Evolutionary conservation across 352 stramenopile species (phyloP).

Genomic region (Phytopythium helicoides): DNA sequence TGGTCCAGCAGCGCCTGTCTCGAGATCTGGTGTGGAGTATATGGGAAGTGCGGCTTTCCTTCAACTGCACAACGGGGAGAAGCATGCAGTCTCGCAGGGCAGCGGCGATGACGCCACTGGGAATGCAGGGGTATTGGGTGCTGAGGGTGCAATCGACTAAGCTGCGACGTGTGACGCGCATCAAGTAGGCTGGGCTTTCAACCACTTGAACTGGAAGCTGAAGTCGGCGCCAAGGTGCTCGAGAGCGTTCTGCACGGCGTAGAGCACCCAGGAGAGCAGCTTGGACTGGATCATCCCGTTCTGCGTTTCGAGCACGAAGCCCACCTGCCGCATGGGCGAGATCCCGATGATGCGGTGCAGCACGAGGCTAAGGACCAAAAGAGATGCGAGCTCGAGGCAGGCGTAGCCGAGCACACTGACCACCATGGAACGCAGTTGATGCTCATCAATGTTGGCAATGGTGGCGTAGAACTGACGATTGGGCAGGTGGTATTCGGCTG

Average conservation of each 20-base stretch:
- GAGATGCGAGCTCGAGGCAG: slow-evolving; percentile 6
- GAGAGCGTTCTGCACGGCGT: slow-evolving; percentile 16
- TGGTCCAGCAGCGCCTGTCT: slow-evolving; percentile 9
- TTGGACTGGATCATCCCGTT: slow-evolving; percentile 11
- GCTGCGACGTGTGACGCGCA: too few relatives aligned
- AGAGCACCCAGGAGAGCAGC: slow-evolving; percentile 13
- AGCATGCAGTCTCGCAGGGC: neutral
- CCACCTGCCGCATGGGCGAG: slow-evolving; percentile 7
- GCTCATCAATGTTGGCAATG: slow-evolving; percentile 5
- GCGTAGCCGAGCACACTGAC: slow-evolving; percentile 7
- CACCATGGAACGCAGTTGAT: slow-evolving; percentile 2
- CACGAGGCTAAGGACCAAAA: slow-evolving; percentile 6
- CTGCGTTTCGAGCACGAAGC: slow-evolving; percentile 10
- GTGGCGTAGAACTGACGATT: slow-evolving; percentile 12
- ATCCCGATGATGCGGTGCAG: slow-evolving; percentile 11
- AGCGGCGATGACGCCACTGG: neutral
- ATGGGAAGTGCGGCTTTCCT: neutral
- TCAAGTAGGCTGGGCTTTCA: neutral
- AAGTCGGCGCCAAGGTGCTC: slow-evolving; percentile 1
- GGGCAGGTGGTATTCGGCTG: slow-evolving; percentile 6
- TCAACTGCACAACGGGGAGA: neutral
- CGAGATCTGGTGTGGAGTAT: neutral
- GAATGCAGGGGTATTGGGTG: too few relatives aligned
- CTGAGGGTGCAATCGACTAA: too few relatives aligned
- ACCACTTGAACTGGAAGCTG: neutral